A percentile compares a stretch with the other conserved stretches of the same genome.
Conservation (phyloP, 169 alveolate genomes). For the Eimeria tenella region DNA sequence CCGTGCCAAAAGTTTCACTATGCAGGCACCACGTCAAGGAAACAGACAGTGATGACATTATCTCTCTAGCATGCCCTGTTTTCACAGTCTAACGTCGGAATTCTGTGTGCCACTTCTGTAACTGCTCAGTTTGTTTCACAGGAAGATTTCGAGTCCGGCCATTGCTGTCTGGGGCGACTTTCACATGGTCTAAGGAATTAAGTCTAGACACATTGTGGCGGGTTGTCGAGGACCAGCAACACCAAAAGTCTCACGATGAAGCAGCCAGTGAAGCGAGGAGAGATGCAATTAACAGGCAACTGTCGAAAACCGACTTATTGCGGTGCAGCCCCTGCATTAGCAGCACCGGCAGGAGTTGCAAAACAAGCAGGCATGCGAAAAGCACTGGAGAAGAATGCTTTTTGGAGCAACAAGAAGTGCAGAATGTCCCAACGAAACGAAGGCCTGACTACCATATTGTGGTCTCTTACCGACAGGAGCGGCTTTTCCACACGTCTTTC, state of each 20-base stretch:
- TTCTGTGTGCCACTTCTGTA: not conserved
- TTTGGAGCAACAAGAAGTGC: not conserved
- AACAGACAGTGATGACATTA: too few relatives aligned
- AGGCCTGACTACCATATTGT: constrained; percentile 41
- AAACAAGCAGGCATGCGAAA: not conserved
- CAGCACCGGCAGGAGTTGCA: not conserved
- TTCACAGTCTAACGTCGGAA: too few relatives aligned
- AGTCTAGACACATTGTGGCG: constrained; percentile 67
- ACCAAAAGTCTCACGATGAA: not conserved
- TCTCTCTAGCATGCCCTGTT: too few relatives aligned
- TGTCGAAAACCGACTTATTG: constrained; percentile 31
- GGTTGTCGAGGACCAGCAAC: constrained; percentile 19
- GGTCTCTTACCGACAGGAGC: constrained; percentile 15
- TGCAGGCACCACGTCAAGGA: too few relatives aligned
- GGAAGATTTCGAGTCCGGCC: constrained; percentile 72
- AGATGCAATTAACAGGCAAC: not conserved
- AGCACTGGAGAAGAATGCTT: not conserved
- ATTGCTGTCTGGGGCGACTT: constrained; percentile 31
- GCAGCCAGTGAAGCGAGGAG: not conserved
- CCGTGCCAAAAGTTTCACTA: not conserved
- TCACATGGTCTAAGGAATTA: constrained; percentile 71
- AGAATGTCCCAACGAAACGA: not conserved
- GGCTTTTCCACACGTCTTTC: constrained; percentile 58
- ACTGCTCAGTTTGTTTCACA: constrained; percentile 42
- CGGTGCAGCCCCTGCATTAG: constrained; percentile 40